These are phyloP conservation scores for Danielozyma ontarioensis DNA, from an alignment of 805 yeast genomes.

Conservation along the genomic window DNA sequence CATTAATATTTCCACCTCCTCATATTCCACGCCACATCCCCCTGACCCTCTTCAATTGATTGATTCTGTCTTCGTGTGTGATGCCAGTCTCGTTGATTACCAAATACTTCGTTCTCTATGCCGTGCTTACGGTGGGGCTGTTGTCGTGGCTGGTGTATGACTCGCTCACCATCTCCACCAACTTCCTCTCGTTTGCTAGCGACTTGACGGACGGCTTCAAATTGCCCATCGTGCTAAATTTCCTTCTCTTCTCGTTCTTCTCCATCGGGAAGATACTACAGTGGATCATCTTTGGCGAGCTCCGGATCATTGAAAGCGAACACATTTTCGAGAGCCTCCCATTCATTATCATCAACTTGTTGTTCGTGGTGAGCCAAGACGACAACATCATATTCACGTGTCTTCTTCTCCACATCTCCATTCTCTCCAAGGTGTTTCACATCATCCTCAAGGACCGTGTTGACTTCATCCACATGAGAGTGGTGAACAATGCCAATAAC, in stretches of 20 bases:
- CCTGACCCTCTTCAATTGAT: too few species aligned
- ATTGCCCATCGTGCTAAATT: constrained; percentile 10
- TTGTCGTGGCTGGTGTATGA: neutral
- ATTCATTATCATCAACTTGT: constrained; percentile 35
- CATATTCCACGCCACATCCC: too few species aligned
- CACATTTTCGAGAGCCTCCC: constrained; percentile 43
- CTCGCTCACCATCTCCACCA: neutral
- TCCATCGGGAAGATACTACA: constrained; percentile 41
- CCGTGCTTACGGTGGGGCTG: neutral
- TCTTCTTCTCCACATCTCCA: constrained; percentile 28
- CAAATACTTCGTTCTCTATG: too few species aligned
- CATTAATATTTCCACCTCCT: too few species aligned
- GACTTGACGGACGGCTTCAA: constrained; percentile 11
- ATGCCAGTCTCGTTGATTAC: too few species aligned
- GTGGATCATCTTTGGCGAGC: constrained; percentile 60
- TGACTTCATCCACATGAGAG: constrained; percentile 30
- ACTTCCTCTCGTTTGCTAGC: constrained; percentile 7
- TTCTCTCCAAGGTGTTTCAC: constrained; percentile 60
- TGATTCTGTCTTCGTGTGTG: too few species aligned
- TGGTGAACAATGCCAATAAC: constrained; percentile 19
- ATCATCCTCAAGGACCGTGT: constrained; percentile 61
- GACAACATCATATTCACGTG: constrained; percentile 52
- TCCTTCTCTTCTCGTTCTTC: constrained; percentile 10
- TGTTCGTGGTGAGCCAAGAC: constrained; percentile 62
- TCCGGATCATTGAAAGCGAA: constrained; percentile 71